Conservation (phyloP, 164 flowering plant species). For the Sedum album region DNA sequence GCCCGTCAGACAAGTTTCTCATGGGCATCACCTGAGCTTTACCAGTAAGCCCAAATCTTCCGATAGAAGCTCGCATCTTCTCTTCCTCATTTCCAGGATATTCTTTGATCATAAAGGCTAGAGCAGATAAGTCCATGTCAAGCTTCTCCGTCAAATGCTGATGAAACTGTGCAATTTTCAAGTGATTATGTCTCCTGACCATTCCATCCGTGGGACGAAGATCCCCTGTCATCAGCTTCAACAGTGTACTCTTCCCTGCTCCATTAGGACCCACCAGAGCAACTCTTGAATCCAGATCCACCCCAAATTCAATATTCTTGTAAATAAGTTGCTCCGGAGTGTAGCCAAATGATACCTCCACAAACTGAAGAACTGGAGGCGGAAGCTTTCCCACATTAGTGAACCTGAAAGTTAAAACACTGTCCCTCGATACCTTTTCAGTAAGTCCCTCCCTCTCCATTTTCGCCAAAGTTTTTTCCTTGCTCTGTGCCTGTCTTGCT, state of each 20-base stretch:
- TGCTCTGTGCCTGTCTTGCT: too few relatives aligned
- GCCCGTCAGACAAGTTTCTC: slow-evolving; percentile 91
- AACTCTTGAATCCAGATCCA: slow-evolving; percentile 90
- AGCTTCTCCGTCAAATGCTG: slow-evolving; percentile 92
- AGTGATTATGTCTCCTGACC: too few relatives aligned
- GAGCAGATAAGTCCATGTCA: slow-evolving; percentile 75
- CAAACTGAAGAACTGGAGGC: slow-evolving; percentile 94
- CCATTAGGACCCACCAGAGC: too few relatives aligned
- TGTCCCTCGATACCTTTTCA: slow-evolving; percentile 71
- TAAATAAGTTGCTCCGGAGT: slow-evolving; percentile 80
- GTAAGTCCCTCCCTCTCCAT: slow-evolving; percentile 97
- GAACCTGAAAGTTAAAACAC: slow-evolving; percentile 74
- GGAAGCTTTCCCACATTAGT: slow-evolving; percentile 94
- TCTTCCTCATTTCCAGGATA: slow-evolving; percentile 91
- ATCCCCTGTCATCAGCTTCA: slow-evolving; percentile 97
- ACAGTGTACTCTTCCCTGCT: too few relatives aligned
- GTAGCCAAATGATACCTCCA: slow-evolving; percentile 83
- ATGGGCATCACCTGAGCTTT: slow-evolving; percentile 93
- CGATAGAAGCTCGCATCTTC: slow-evolving; percentile 86
- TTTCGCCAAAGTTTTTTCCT: slow-evolving; percentile 85
- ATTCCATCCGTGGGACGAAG: slow-evolving; percentile 68
- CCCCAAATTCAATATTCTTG: slow-evolving; percentile 87
- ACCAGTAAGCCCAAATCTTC: too few relatives aligned
- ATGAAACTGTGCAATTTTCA: slow-evolving; percentile 86
- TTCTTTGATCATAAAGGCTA: slow-evolving; percentile 70